A percentile compares a stretch with the other conserved stretches of the same genome.
These are phyloP conservation scores for Carex myosuroides DNA, from an alignment of 176 grass and related monocot genomes.

Conservation along the genomic window DNA sequence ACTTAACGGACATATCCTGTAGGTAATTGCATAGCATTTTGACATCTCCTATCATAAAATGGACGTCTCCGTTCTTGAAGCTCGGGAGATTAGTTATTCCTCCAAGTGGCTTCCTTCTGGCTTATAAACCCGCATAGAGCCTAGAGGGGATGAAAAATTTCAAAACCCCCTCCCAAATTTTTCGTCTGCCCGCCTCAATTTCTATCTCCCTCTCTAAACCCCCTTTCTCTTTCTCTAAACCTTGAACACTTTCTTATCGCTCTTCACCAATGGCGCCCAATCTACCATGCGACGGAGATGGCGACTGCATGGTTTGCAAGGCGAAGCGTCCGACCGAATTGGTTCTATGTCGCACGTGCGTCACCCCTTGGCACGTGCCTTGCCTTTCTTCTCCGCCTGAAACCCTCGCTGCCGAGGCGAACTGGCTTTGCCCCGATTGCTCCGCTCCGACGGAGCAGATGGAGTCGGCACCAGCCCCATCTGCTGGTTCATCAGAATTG, in stretches of 20 bases:
- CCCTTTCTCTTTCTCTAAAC: neutral
- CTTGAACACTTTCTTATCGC: neutral
- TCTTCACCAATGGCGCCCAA: conserved; percentile 28
- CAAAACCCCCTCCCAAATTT: conserved; percentile 30
- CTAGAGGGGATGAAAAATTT: conserved; percentile 24
- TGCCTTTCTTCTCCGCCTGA: conserved; percentile 53
- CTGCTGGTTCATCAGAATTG: conserved; percentile 24
- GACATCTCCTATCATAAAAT: neutral
- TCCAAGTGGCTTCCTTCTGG: neutral
- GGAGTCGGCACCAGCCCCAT: neutral
- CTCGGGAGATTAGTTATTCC: neutral
- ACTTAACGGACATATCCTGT: neutral
- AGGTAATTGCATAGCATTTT: neutral
- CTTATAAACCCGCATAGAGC: neutral
- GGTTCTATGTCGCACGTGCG: conserved; percentile 60
- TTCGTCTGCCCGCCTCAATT: conserved; percentile 25
- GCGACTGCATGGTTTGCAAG: conserved; percentile 73
- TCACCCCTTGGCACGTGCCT: conserved; percentile 73
- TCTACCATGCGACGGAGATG: conserved; percentile 89
- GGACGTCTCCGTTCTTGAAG: neutral
- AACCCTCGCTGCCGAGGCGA: conserved; percentile 42
- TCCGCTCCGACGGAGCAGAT: neutral
- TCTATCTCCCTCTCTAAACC: neutral
- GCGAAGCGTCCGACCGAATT: conserved; percentile 31
- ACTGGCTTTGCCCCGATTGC: conserved; percentile 86